These are phyloP conservation scores for Solanum dulcamara DNA, from an alignment of 257 asterid genomes.

Conservation along the genomic window DNA sequence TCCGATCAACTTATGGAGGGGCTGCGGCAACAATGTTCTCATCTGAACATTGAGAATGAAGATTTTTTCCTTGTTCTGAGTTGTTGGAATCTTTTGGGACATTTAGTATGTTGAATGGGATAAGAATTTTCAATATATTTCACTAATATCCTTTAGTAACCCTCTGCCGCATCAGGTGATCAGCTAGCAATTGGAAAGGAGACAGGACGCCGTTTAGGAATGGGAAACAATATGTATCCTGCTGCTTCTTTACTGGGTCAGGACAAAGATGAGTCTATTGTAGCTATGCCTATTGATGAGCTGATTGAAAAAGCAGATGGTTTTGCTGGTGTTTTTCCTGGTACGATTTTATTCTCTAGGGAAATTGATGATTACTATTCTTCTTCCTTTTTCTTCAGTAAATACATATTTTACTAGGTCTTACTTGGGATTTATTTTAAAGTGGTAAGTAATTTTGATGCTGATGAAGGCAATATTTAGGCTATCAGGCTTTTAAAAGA, in stretches of 20 bases:
- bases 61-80: neutral
- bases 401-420: no score
- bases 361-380: neutral
- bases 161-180: conserved; percentile 44
- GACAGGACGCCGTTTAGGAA: conserved; percentile 85
- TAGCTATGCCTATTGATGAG: conserved; percentile 75
- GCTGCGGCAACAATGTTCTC: neutral
- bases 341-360: no score
- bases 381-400: neutral
- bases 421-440: neutral
- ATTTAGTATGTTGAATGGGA: neutral
- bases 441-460: neutral
- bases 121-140: neutral
- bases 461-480: neutral
- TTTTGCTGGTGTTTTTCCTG: no score
- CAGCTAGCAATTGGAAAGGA: conserved; percentile 93
- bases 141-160: neutral
- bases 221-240: conserved; percentile 98
- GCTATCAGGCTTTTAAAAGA: neutral
- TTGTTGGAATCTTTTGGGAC: neutral
- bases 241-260: conserved; percentile 84
- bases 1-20: neutral
- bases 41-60: neutral
- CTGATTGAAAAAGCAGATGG: no score
- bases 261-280: conserved; percentile 80